Evolutionary conservation across 768 basidiomycete species (phyloP).

Genomic region (Hortiboletus flavorubellus): DNA sequence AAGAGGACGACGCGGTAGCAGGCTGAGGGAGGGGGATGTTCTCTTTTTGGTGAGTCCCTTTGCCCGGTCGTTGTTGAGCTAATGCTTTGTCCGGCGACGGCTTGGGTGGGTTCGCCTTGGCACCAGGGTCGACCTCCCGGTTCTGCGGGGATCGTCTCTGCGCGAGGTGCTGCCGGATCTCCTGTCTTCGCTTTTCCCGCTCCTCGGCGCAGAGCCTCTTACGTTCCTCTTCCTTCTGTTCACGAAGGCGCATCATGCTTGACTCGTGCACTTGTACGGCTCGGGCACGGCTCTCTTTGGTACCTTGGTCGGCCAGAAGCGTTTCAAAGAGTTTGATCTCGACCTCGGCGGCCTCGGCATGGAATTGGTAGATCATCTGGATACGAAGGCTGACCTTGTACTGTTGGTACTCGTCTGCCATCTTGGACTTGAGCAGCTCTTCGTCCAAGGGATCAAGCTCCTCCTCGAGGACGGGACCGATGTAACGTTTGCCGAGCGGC

Average conservation of each 20-base stretch:
- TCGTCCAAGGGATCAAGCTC: slow-evolving; percentile 28
- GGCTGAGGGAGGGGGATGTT: slow-evolving; percentile 18
- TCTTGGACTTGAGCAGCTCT: slow-evolving; percentile 29
- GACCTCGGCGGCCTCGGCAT: slow-evolving; percentile 27
- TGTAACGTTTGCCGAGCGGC: slow-evolving; percentile 31
- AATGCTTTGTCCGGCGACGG: slow-evolving; percentile 14
- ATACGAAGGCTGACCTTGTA: slow-evolving; percentile 32
- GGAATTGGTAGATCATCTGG: slow-evolving; percentile 34
- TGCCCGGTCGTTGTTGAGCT: slow-evolving; percentile 12
- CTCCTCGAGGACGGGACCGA: slow-evolving; percentile 32
- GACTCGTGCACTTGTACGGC: slow-evolving; percentile 32
- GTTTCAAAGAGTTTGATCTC: slow-evolving; percentile 30
- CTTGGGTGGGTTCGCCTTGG: slow-evolving; percentile 14
- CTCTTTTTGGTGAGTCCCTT: slow-evolving; percentile 27
- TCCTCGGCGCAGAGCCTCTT: slow-evolving; percentile 30
- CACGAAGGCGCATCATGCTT: slow-evolving; percentile 32
- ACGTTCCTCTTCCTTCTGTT: slow-evolving; percentile 32
- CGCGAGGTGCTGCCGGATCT: slow-evolving; percentile 17
- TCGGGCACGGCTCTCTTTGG: slow-evolving; percentile 28
- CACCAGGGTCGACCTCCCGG: slow-evolving; percentile 12
- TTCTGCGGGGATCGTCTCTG: slow-evolving; percentile 20
- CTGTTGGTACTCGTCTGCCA: slow-evolving; percentile 32
- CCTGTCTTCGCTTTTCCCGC: slow-evolving; percentile 24
- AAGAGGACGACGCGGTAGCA: not conserved
- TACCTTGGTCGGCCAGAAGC: slow-evolving; percentile 25